These are phyloP conservation scores for Bjerkandera adusta DNA, from an alignment of 1,284 basidiomycete species.

Conservation along the genomic window DNA sequence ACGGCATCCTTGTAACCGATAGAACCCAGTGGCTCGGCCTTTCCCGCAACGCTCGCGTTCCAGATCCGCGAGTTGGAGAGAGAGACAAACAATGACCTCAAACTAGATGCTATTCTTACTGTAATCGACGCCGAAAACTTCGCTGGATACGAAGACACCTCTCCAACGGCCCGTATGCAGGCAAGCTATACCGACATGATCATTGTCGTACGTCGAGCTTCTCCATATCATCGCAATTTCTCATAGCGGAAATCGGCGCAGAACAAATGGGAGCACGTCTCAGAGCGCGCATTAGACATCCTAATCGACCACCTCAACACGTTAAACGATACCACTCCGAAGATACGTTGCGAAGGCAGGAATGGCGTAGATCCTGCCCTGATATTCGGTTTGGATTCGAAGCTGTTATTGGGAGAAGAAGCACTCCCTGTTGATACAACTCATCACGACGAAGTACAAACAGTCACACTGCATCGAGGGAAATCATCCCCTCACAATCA, in stretches of 20 bases:
- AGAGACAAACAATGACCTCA: conserved; percentile 71
- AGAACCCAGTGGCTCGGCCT: conserved; percentile 76
- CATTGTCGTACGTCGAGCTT: conserved; percentile 62
- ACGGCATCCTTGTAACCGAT: background rate
- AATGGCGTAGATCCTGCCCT: conserved; percentile 70
- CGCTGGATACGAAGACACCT: conserved; percentile 85
- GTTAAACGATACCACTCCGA: conserved; percentile 85
- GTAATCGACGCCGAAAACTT: conserved; percentile 92
- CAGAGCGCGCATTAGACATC: conserved; percentile 74
- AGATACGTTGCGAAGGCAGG: conserved; percentile 67
- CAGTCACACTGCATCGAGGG: conserved; percentile 58
- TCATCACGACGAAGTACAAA: conserved; percentile 84
- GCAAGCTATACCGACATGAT: conserved; percentile 92
- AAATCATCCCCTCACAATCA: conserved; percentile 23
- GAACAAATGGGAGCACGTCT: conserved; percentile 87
- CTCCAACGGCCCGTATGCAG: conserved; percentile 87
- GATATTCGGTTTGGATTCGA: conserved; percentile 83
- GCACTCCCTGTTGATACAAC: conserved; percentile 24
- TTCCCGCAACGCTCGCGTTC: conserved; percentile 88
- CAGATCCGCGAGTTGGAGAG: conserved; percentile 87
- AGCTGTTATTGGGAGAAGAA: conserved; percentile 54
- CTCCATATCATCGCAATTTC: conserved; percentile 8
- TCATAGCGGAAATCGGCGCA: conserved; percentile 31
- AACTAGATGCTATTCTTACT: conserved; percentile 85
- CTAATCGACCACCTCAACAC: conserved; percentile 87